Evolutionary conservation across 2,329 filamentous ascomycete genomes (phyloP).

Genomic region (Colletotrichum acutatum): DNA sequence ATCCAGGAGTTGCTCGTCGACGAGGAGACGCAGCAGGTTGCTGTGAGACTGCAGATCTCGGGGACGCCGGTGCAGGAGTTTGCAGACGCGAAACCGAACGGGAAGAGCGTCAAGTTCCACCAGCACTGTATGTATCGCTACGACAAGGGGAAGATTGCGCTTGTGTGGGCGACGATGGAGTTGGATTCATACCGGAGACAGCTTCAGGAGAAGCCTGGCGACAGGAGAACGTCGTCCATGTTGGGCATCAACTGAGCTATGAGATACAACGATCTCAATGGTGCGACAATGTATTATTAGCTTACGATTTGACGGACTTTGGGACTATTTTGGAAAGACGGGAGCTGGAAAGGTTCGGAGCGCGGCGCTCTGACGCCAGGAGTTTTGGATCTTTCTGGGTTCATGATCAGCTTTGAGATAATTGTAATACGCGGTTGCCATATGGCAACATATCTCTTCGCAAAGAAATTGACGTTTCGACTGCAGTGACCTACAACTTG

Average conservation of each 20-base stretch:
- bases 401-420: not conserved
- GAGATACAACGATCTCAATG: not conserved
- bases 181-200: conserved; percentile 40
- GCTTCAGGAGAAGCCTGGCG: not conserved
- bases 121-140: conserved; percentile 50
- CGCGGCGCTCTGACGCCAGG: not conserved
- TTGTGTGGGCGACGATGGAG: conserved; percentile 49
- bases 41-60: conserved; percentile 43
- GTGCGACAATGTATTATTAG: not conserved
- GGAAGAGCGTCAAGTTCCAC: conserved; percentile 42
- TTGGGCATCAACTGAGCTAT: conserved; percentile 25
- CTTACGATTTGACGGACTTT: not conserved
- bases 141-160: conserved; percentile 44
- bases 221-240: conserved; percentile 24
- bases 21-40: conserved; percentile 44
- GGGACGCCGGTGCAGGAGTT: conserved; percentile 43
- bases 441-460: not conserved
- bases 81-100: conserved; percentile 43
- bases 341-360: not conserved
- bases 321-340: not conserved
- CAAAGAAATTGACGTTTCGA: too few relatives aligned
- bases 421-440: not conserved
- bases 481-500: too few relatives aligned
- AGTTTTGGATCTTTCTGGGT: not conserved
- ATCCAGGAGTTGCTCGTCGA: conserved; percentile 45